phyloP scores from a whole-genome alignment of 257 asterid species.

The Nicotiana otophora region DNA sequence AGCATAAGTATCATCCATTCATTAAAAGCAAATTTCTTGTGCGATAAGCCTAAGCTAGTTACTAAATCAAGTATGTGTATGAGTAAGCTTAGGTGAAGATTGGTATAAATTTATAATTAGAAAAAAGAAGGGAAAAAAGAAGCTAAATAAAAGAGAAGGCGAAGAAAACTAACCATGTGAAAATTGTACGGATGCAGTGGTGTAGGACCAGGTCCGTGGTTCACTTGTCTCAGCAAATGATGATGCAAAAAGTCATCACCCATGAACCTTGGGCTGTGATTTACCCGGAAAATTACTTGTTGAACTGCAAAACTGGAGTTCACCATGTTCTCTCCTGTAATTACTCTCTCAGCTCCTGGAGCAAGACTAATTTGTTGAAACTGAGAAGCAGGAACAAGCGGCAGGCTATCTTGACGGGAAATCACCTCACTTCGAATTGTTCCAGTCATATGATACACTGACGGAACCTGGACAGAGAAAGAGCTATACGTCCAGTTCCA shows the following conservation, averaged over 20 bases:
- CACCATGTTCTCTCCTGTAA: not conserved
- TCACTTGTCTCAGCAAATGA: not conserved
- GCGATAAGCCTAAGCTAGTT: not conserved
- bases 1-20: not conserved
- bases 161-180: not conserved
- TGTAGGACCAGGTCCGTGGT: not conserved
- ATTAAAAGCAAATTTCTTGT: not conserved
- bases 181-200: not conserved
- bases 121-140: not conserved
- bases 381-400: not conserved
- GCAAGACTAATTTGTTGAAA: not conserved
- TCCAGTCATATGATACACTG: not conserved
- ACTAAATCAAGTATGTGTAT: not conserved
- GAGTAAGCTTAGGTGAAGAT: not conserved
- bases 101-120: not conserved
- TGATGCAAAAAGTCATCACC: not conserved
- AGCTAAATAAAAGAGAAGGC: not conserved
- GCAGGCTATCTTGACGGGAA: not conserved
- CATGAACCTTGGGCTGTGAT: not conserved
- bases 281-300: not conserved
- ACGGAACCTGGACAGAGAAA: not conserved
- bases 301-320: not conserved
- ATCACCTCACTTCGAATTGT: not conserved
- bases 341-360: not conserved
- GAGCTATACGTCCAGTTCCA: not conserved